A percentile compares a stretch with the other conserved stretches of the same genome.
These are phyloP conservation scores for Saccharomycopsis hybrid DNA, from an alignment of 1,139 yeast species.

Conservation along the genomic window DNA sequence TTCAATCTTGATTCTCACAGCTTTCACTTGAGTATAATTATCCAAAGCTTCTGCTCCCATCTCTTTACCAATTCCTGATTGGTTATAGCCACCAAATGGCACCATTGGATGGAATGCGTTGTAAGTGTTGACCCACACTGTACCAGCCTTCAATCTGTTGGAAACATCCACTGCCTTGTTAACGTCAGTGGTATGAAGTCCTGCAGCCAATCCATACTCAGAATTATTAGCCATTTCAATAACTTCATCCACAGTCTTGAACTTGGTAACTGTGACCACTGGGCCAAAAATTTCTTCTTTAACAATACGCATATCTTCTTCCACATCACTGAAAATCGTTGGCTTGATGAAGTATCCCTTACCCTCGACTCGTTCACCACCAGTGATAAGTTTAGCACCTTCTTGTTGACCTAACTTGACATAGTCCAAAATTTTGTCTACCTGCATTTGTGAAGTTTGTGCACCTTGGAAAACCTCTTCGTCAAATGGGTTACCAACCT, in stretches of 20 bases:
- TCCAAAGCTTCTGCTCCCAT: constrained; percentile 72
- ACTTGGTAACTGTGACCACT: constrained; percentile 60
- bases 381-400: constrained; percentile 65
- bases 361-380: constrained; percentile 55
- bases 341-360: constrained; percentile 66
- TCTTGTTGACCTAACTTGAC: constrained; percentile 63
- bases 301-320: constrained; percentile 50
- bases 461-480: constrained; percentile 65
- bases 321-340: constrained; percentile 61
- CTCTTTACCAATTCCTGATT: constrained; percentile 77
- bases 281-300: constrained; percentile 74
- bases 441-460: constrained; percentile 64
- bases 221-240: constrained; percentile 59
- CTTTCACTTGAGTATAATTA: constrained; percentile 64
- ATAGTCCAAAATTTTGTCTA: constrained; percentile 62
- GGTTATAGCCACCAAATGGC: constrained; percentile 76
- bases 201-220: constrained; percentile 78
- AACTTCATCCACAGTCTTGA: constrained; percentile 57
- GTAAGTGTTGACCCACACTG: constrained; percentile 72
- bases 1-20: constrained; percentile 50
- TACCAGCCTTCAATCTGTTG: constrained; percentile 59
- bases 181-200: constrained; percentile 56
- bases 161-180: constrained; percentile 51
- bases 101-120: constrained; percentile 66
- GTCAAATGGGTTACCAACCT: constrained; percentile 71